Conservation (phyloP, 495 filamentous ascomycete species). For the Tuber melanosporum region DNA sequence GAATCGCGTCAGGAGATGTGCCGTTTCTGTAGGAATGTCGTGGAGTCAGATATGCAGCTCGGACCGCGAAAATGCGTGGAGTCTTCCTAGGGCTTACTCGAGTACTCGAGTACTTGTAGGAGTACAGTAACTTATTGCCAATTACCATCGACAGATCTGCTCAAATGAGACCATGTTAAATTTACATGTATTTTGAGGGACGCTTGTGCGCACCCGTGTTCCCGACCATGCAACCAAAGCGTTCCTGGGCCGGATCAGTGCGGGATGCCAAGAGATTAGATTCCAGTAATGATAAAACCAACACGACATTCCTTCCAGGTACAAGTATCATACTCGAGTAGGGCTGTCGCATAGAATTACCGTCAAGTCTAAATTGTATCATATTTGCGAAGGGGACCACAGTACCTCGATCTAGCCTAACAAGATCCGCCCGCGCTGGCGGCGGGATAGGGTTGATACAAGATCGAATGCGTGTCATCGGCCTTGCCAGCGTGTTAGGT, state of each 20-base stretch:
- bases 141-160: too few species aligned
- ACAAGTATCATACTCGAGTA: background rate
- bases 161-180: too few species aligned
- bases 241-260: background rate
- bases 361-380: background rate
- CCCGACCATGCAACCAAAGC: background rate
- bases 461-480: background rate
- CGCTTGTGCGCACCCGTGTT: too few species aligned
- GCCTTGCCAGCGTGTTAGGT: background rate
- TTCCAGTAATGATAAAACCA: background rate
- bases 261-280: constrained; percentile 2
- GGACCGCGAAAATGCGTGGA: too few species aligned
- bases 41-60: too few species aligned
- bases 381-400: background rate
- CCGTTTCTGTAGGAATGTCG: too few species aligned
- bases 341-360: background rate
- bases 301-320: background rate
- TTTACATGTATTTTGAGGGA: too few species aligned
- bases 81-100: too few species aligned
- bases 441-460: background rate
- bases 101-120: too few species aligned
- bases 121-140: too few species aligned
- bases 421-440: background rate
- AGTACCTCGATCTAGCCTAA: background rate
- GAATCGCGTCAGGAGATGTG: too few species aligned